These are phyloP conservation scores for Curvularia hawaiiensis DNA, from an alignment of 2,329 filamentous ascomycete genomes.

Conservation along the genomic window DNA sequence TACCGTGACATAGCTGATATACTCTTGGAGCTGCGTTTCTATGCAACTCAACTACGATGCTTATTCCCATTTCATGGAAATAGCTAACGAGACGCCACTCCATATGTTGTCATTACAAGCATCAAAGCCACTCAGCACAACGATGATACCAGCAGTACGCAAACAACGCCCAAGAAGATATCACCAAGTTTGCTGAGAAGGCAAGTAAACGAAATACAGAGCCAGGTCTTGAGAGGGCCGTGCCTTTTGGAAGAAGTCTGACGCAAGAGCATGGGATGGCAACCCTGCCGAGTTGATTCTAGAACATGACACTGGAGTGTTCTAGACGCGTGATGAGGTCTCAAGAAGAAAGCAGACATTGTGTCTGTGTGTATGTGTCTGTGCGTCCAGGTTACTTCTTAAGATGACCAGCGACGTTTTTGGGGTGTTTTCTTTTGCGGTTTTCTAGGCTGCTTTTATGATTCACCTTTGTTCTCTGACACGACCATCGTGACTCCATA, in stretches of 20 bases:
- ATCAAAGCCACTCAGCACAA: too few relatives aligned
- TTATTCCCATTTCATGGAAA: too few relatives aligned
- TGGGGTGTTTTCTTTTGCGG: too few relatives aligned
- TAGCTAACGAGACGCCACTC: too few relatives aligned
- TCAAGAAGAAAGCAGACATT: neutral
- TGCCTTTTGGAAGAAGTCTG: neutral
- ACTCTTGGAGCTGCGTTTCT: too few relatives aligned
- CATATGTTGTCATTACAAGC: too few relatives aligned
- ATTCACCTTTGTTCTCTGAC: neutral
- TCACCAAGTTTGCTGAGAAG: neutral
- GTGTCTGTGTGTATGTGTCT: neutral
- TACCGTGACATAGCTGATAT: neutral
- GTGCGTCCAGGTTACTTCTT: neutral
- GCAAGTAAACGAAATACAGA: neutral
- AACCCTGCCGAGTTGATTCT: neutral
- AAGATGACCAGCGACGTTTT: too few relatives aligned
- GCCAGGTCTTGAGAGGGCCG: neutral
- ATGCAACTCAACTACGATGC: too few relatives aligned
- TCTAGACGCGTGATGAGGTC: neutral
- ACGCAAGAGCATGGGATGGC: neutral
- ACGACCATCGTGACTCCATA: neutral
- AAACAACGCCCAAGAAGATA: neutral
- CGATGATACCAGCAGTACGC: neutral
- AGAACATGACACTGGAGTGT: neutral
- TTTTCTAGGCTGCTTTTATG: neutral